Base-by-base conservation (phyloP, 768 basidiomycete genomes). In the Nidularia sp. region DNA sequence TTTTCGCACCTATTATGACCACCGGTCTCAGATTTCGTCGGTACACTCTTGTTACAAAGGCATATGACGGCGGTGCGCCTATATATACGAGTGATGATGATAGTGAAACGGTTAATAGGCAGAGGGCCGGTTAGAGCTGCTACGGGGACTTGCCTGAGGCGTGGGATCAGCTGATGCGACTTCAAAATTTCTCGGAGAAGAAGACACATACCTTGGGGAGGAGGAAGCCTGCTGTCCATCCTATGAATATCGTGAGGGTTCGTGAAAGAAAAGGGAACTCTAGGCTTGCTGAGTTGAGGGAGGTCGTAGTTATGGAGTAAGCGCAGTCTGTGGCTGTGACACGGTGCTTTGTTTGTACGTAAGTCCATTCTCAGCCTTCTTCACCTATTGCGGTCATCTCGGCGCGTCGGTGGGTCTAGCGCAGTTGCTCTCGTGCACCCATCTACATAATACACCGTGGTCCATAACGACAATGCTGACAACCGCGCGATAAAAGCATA, bases 11-110 rank as follows among this genome's bases (percentile, higher is more conserved):
- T 41, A 55, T 71, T 60, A 76, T 53, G 15, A 90, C 77, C n/a
- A 84, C 61, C 8, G 88, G 85, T 25, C 89, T 73, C 53, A 90
- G 61, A 61, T 73, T 88, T 49, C 73, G 68, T 53, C 66, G 69
- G 56, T 85, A 88, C 29, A 82, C 62, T 56, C 79, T 75, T 36
- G 73, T 74, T 13, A 81, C 76, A 62, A 81, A 81, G n/a, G 76
- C 74, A 25, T 25, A 25, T 25, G 25, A 25, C 25, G 25, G 25
- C 25, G 25, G 25, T 25, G 25, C 25, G 25, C 25, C 25, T 25
- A 3, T 25, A 25, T 25, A 25, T 3, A 25, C 25, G 25, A 25
- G 25, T 25, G 25, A 25, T 3, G 25, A 25, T 25, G 25, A 25
- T 3, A 25, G 25, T 25, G 25, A 25, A 25, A 25, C 25, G 25